Conservation (phyloP, 2,329 filamentous ascomycete species). For the Colletotrichum melonis region DNA sequence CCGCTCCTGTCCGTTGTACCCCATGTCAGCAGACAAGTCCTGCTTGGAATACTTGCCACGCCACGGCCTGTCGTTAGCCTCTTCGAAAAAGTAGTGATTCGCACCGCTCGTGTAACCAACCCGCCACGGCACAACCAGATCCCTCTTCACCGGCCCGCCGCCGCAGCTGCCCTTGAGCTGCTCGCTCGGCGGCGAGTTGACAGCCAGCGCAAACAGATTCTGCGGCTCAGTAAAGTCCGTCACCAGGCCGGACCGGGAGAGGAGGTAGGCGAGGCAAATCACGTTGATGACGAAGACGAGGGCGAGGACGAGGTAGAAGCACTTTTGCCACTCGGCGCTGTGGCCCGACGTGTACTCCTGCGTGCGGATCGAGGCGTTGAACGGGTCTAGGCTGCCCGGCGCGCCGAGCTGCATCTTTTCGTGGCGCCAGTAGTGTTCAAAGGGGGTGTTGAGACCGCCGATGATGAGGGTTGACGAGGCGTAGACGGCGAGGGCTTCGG, state of each 20-base stretch:
- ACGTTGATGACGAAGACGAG: constrained; percentile 76
- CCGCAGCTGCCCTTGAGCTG: constrained; percentile 53
- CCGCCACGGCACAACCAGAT: constrained; percentile 55
- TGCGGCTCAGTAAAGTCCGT: constrained; percentile 84
- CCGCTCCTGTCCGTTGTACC: constrained; percentile 27
- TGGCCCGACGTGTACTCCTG: constrained; percentile 79
- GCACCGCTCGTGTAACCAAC: constrained; percentile 50
- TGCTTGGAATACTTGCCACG: constrained; percentile 41
- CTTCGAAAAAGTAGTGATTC: constrained; percentile 58
- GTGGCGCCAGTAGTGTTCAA: constrained; percentile 67
- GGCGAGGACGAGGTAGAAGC: constrained; percentile 75
- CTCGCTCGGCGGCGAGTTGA: constrained; percentile 65
- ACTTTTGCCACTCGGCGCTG: constrained; percentile 67
- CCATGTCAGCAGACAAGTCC: constrained; percentile 20
- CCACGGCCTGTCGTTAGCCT: constrained; percentile 44
- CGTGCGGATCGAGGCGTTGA: constrained; percentile 72
- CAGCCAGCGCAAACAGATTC: constrained; percentile 77
- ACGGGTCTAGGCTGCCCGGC: constrained; percentile 63
- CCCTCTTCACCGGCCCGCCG: constrained; percentile 47
- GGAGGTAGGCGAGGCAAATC: constrained; percentile 71
- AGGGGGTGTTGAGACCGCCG: constrained; percentile 68
- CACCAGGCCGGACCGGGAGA: constrained; percentile 68
- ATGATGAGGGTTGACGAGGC: constrained; percentile 74
- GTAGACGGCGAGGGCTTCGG: constrained; percentile 79
- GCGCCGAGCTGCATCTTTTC: constrained; percentile 49